Evolutionary conservation across 495 filamentous ascomycete genomes (phyloP).

Genomic region (Baudoinia panamericana): DNA sequence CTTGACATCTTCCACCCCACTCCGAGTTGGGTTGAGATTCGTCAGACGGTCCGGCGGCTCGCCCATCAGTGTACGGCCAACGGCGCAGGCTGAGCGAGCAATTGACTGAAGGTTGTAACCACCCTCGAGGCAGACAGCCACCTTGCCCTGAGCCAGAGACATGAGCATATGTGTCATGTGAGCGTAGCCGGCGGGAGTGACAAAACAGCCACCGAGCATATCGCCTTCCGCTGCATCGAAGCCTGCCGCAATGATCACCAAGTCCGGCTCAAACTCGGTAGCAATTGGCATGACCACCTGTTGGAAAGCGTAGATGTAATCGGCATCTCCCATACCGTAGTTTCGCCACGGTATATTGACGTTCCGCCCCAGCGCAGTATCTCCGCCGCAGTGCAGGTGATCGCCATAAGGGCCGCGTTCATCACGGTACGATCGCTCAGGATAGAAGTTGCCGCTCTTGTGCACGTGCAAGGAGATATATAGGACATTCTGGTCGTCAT

Average conservation of each 20-base stretch:
- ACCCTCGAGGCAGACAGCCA: constrained; percentile 84
- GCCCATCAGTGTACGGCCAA: constrained; percentile 86
- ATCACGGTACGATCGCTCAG: constrained; percentile 33
- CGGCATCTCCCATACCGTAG: constrained; percentile 80
- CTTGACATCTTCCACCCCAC: constrained; percentile 38
- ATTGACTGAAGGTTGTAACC: constrained; percentile 93
- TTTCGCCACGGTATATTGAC: constrained; percentile 94
- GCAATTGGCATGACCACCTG: constrained; percentile 96
- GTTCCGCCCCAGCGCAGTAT: constrained; percentile 66
- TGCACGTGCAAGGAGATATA: constrained; percentile 97
- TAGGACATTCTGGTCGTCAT: constrained; percentile 83
- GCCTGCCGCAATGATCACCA: constrained; percentile 88
- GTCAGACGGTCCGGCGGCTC: constrained; percentile 69
- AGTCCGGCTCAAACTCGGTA: constrained; percentile 79
- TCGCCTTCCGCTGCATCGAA: constrained; percentile 95
- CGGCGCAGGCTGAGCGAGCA: constrained; percentile 77
- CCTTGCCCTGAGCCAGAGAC: constrained; percentile 80
- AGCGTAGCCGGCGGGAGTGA: constrained; percentile 80
- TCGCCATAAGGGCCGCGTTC: constrained; percentile 51
- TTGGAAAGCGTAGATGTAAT: constrained; percentile 94
- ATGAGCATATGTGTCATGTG: constrained; percentile 99
- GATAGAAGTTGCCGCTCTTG: constrained; percentile 72
- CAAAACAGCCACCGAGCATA: constrained; percentile 79
- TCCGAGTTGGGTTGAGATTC: constrained; percentile 27
- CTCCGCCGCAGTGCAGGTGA: constrained; percentile 60